These are phyloP conservation scores for Austroboletus niveus DNA, from an alignment of 1,284 basidiomycete species.

Conservation along the genomic window DNA sequence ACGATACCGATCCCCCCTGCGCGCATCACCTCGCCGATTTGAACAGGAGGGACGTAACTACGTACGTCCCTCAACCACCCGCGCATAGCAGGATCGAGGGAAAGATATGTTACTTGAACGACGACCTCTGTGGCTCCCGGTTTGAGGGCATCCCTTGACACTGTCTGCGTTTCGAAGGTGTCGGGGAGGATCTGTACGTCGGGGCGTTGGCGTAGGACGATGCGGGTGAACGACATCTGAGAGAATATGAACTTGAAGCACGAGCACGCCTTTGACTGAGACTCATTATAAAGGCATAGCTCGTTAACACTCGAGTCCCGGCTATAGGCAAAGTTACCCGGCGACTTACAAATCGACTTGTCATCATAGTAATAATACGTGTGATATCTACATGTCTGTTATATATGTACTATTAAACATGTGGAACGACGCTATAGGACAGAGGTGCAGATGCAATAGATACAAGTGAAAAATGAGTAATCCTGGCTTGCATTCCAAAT, in stretches of 20 bases:
- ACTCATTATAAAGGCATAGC: background rate
- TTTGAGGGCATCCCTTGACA: slow-evolving; percentile 52
- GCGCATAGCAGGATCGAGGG: slow-evolving; percentile 85
- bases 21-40: slow-evolving; percentile 85
- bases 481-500: slow-evolving; percentile 10
- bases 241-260: slow-evolving; percentile 17
- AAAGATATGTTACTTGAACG: slow-evolving; percentile 73
- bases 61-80: slow-evolving; percentile 73
- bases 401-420: too few species aligned
- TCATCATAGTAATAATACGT: background rate
- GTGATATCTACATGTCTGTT: background rate
- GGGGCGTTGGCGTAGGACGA: slow-evolving; percentile 76
- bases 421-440: slow-evolving; percentile 7
- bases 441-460: slow-evolving; percentile 17
- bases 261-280: background rate
- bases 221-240: slow-evolving; percentile 48
- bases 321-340: background rate
- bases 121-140: slow-evolving; percentile 60
- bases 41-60: slow-evolving; percentile 69
- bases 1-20: slow-evolving; percentile 70
- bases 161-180: slow-evolving; percentile 67
- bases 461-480: slow-evolving; percentile 10
- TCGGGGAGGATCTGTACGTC: slow-evolving; percentile 58
- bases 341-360: background rate
- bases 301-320: background rate